Percentiles rank a stretch among this genome's conserved stretches.
Evolutionary conservation across 1,139 yeast genomes (phyloP).

Genomic region (Diutina ranongensis): DNA sequence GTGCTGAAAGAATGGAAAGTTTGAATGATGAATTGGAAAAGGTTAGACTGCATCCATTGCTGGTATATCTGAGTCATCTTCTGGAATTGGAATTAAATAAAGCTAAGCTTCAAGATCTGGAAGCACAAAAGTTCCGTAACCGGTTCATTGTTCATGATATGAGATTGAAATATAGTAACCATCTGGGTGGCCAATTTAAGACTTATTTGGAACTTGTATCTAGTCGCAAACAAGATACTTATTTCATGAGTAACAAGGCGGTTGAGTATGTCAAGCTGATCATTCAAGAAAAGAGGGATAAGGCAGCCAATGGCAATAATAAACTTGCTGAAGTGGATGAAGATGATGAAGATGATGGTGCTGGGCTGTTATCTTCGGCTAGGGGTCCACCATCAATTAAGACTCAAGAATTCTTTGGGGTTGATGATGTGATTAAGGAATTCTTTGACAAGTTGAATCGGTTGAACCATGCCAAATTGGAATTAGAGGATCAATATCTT

Average conservation of each 20-base stretch:
- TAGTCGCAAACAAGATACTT: slow-evolving; percentile 43
- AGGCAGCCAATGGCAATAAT: background rate
- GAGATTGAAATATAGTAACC: slow-evolving; percentile 70
- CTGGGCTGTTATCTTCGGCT: background rate
- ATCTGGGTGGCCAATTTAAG: slow-evolving; percentile 48
- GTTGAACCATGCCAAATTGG: slow-evolving; percentile 17
- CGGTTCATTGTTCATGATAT: slow-evolving; percentile 71
- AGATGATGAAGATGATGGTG: background rate
- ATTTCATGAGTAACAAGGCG: slow-evolving; percentile 61
- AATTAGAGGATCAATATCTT: slow-evolving; percentile 27
- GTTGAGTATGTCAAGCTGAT: slow-evolving; percentile 42
- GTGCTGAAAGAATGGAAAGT: background rate
- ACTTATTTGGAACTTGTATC: slow-evolving; percentile 52
- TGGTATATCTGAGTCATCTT: background rate
- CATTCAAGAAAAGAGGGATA: background rate
- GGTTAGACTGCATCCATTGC: background rate
- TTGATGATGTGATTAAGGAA: slow-evolving; percentile 23
- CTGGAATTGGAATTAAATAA: background rate
- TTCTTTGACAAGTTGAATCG: slow-evolving; percentile 24
- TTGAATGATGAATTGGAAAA: background rate
- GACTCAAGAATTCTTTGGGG: slow-evolving; percentile 13
- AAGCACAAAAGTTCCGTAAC: slow-evolving; percentile 41
- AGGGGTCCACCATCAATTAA: background rate
- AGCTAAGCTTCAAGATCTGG: background rate
- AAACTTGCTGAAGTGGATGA: background rate